Evolutionary conservation across 176 grass and related monocot genomes (phyloP).

Genomic region (Triticum urartu): DNA sequence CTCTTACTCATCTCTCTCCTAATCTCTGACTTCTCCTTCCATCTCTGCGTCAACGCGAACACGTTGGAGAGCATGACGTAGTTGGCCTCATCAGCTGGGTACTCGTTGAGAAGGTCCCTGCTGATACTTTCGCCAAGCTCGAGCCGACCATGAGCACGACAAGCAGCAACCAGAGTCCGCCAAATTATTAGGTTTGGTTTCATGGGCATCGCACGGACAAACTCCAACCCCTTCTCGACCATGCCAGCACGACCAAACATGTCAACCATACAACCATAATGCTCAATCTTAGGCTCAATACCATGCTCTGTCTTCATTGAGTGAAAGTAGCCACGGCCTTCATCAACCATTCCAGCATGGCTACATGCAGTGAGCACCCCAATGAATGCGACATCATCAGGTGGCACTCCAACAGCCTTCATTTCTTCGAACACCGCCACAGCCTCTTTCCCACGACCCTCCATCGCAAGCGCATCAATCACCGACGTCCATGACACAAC

Average conservation of each 20-base stretch:
- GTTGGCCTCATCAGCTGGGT: conserved; percentile 52
- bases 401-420: conserved; percentile 34
- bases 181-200: conserved; percentile 68
- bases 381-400: conserved; percentile 65
- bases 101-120: conserved; percentile 44
- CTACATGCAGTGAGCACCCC: conserved; percentile 70
- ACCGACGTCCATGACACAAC: conserved; percentile 63
- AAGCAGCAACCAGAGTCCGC: conserved; percentile 53
- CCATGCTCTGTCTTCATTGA: conserved; percentile 46
- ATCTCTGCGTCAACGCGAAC: conserved; percentile 46
- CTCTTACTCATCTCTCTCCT: conserved; percentile 59
- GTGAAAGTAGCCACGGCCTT: conserved; percentile 54
- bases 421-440: conserved; percentile 49
- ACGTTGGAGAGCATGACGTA: conserved; percentile 74
- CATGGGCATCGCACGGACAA: conserved; percentile 54
- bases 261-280: conserved; percentile 77
- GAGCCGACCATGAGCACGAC: conserved; percentile 56
- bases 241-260: conserved; percentile 62
- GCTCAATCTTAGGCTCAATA: conserved; percentile 70
- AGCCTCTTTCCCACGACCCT: conserved; percentile 58
- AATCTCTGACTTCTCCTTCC: conserved; percentile 62
- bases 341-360: conserved; percentile 61
- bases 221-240: conserved; percentile 53
- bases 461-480: conserved; percentile 78
- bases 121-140: conserved; percentile 54